These are phyloP conservation scores for Pleomassaria siparia DNA, from an alignment of 2,329 filamentous ascomycete species.

Conservation along the genomic window DNA sequence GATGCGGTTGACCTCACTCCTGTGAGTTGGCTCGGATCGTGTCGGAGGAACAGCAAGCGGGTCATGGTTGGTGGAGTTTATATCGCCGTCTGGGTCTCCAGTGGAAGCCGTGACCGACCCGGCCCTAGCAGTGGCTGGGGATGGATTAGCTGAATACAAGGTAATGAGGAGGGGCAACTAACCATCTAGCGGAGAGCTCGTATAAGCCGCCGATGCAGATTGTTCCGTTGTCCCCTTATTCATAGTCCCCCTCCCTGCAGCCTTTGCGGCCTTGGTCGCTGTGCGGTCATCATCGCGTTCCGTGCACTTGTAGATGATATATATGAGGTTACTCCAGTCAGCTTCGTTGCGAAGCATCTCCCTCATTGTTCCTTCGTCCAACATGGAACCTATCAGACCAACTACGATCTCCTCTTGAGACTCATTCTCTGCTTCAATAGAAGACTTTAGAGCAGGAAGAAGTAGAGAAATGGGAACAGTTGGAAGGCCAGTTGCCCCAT, in stretches of 20 bases:
- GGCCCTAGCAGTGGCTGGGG: neutral
- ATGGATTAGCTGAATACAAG: neutral
- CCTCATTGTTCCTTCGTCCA: conserved; percentile 55
- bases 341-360: conserved; percentile 63
- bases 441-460: conserved; percentile 36
- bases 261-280: conserved; percentile 7
- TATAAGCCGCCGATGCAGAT: conserved; percentile 10
- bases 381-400: conserved; percentile 47
- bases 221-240: conserved; percentile 16
- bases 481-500: conserved; percentile 35
- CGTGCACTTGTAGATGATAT: conserved; percentile 59
- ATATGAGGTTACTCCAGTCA: conserved; percentile 65
- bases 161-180: conserved; percentile 2
- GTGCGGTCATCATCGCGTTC: conserved; percentile 32
- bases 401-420: conserved; percentile 51
- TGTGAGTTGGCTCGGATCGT: conserved; percentile 11
- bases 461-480: conserved; percentile 38
- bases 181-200: conserved; percentile 12
- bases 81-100: conserved; percentile 18
- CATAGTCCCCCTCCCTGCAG: conserved; percentile 43
- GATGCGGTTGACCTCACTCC: conserved; percentile 25
- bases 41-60: conserved; percentile 2
- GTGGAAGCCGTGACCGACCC: conserved; percentile 5
- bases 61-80: conserved; percentile 17
- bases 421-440: conserved; percentile 28